phyloP scores from a whole-genome alignment of 2,329 filamentous ascomycete genomes.

The Scedosporium apiospermum region DNA sequence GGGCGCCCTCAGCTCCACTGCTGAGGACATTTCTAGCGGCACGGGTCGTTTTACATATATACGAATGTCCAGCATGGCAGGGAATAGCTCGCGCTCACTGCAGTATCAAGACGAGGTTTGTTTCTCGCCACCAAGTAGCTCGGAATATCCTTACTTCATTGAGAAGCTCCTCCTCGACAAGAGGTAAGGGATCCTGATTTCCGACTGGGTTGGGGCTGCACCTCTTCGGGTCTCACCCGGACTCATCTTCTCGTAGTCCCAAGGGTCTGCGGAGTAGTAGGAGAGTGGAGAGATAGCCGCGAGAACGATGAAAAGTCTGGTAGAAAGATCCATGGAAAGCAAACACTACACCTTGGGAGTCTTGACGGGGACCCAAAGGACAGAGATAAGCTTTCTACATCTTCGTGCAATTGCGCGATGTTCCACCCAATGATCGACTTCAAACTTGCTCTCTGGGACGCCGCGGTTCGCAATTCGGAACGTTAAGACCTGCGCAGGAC shows the following conservation, averaged over 20 bases:
- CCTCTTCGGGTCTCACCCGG: slow-evolving; percentile 24
- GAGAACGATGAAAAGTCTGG: no score
- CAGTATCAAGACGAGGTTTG: neutral
- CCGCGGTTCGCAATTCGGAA: slow-evolving; percentile 26
- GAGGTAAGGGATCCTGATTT: slow-evolving; percentile 26
- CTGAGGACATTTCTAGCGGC: slow-evolving; percentile 20
- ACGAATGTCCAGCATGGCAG: slow-evolving; percentile 27
- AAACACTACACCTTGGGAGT: slow-evolving; percentile 26
- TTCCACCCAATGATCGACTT: slow-evolving; percentile 24
- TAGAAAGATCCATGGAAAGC: neutral
- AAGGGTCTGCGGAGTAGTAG: slow-evolving; percentile 16
- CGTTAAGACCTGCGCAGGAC: slow-evolving; percentile 23
- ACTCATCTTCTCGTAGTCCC: slow-evolving; percentile 30
- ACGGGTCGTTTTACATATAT: slow-evolving; percentile 17
- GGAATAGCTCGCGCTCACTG: slow-evolving; percentile 10
- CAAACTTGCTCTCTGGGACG: slow-evolving; percentile 23
- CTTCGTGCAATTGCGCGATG: slow-evolving; percentile 22
- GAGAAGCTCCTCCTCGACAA: slow-evolving; percentile 27
- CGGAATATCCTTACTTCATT: slow-evolving; percentile 21
- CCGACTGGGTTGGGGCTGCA: slow-evolving; percentile 28
- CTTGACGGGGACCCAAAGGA: slow-evolving; percentile 33
- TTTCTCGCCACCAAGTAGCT: no score
- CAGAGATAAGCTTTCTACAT: slow-evolving; percentile 27
- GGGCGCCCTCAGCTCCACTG: slow-evolving; percentile 19
- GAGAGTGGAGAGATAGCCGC: neutral